Evolutionary conservation across 495 filamentous ascomycete species (phyloP).

Genomic region (Podospora pseudocomata): DNA sequence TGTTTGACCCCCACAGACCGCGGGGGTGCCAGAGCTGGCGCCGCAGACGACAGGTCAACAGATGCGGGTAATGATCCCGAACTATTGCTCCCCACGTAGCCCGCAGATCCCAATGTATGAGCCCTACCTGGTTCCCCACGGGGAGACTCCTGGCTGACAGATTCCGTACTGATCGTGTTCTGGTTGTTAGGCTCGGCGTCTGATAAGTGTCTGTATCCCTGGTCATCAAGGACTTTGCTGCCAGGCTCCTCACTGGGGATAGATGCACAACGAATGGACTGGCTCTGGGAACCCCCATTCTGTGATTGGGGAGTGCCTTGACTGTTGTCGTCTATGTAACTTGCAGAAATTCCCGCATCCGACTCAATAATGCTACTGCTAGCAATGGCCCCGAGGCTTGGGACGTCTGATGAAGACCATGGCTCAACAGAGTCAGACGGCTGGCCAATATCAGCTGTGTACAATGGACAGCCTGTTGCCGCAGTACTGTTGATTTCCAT

Average conservation of each 20-base stretch:
- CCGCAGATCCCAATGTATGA: neutral
- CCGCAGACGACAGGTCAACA: constrained; percentile 8
- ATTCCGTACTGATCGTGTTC: neutral
- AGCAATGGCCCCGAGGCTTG: neutral
- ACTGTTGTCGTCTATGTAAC: neutral
- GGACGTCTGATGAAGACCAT: neutral
- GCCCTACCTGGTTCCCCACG: neutral
- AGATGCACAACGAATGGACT: neutral
- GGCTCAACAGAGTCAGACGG: neutral
- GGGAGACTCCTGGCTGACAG: neutral
- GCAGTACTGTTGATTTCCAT: neutral
- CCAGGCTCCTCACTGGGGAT: neutral
- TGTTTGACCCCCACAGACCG: constrained; percentile 6
- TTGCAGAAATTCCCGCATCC: neutral
- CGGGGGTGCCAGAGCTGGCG: neutral
- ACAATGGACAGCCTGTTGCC: neutral
- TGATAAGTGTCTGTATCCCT: neutral
- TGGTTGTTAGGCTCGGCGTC: neutral
- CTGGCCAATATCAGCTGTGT: neutral
- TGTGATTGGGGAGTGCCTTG: neutral
- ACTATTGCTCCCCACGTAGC: constrained; percentile 6
- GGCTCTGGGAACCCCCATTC: neutral
- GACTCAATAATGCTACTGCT: neutral
- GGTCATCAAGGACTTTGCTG: neutral
- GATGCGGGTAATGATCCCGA: constrained; percentile 4